Evolutionary conservation across 495 filamentous ascomycete genomes (phyloP), one percentile per base, ranked within the genome.

Genomic region (Xylaria nigripes): DNA sequence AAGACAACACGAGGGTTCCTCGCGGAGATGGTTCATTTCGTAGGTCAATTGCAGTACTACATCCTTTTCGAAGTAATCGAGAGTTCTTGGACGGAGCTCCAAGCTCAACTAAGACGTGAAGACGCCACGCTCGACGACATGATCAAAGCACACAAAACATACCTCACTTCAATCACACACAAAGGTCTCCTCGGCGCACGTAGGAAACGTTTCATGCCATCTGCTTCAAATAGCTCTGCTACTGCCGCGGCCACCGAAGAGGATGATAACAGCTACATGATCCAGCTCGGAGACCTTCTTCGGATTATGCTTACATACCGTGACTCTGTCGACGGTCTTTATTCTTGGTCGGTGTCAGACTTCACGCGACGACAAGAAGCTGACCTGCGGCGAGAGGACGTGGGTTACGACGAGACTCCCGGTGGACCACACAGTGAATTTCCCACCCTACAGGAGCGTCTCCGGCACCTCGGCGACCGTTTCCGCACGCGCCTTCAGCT

Each of bases 21-120:
- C 16, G 90, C 92, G 18, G 94, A 97, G 67, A 99, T 99, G 94
- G 87, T 96, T 7, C 94, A 97, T 67, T 96, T 99, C 59, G 87
- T 97, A 61, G 86, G 87, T 53, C 94, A 99, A 68, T 78, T 99
- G 29, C 94, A 97, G 67, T 96, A 96, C 71, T 99, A 99, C 69
- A 96, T 99, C 60, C 80, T 99, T 16, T 96, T 96, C 62, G 93
- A 97, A 68, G 94, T 99, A 58, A 97, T 99, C 66, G 93, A 97
- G 69, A 82, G 84, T 49, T 87, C 86, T 50, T 99, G 94, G 94
- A 83, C 87, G 56, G 83, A 89, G 58, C 78, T 99, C 7, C 86
- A 95, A 60, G 77, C 80, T 3, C 85, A 85, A 34, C 83, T 96
- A 50, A 79, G 75, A 44, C 90, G 86, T 64, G 87, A 89, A 15